phyloP scores from a whole-genome alignment of 2,329 filamentous ascomycete genomes.

The Alternaria consortialis region DNA sequence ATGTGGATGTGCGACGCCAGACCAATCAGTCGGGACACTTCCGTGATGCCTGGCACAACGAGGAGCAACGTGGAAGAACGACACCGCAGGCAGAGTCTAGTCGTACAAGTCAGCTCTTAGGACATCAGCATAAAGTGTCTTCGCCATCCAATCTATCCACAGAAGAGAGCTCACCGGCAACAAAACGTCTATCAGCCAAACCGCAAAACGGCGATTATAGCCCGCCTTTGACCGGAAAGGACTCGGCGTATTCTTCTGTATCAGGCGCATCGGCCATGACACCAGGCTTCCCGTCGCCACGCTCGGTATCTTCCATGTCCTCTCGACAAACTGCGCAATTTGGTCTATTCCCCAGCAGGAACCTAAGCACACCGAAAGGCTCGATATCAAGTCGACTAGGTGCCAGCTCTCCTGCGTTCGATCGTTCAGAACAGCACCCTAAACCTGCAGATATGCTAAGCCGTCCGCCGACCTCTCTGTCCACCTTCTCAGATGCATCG shows the following conservation, averaged over 20 bases:
- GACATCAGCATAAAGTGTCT: constrained; percentile 24
- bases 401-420: constrained; percentile 35
- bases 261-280: constrained; percentile 47
- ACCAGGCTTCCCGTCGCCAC: constrained; percentile 35
- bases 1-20: constrained; percentile 28
- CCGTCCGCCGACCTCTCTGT: constrained; percentile 44
- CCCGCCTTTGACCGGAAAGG: constrained; percentile 48
- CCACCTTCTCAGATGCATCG: constrained; percentile 31
- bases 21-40: constrained; percentile 31
- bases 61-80: constrained; percentile 27
- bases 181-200: constrained; percentile 20
- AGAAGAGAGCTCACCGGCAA: constrained; percentile 20
- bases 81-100: constrained; percentile 24
- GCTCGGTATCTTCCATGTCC: constrained; percentile 42
- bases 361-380: constrained; percentile 43
- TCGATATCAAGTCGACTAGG: constrained; percentile 42
- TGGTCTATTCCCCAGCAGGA: constrained; percentile 46
- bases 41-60: constrained; percentile 33
- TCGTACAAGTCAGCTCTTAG: constrained; percentile 20
- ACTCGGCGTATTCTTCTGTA: constrained; percentile 52
- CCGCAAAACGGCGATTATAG: constrained; percentile 34
- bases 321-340: constrained; percentile 47
- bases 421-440: constrained; percentile 18
- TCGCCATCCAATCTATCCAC: constrained; percentile 22
- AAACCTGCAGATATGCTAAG: constrained; percentile 28